Base-by-base conservation (phyloP, 345 rosid species). In the Durio zibethinus region DNA sequence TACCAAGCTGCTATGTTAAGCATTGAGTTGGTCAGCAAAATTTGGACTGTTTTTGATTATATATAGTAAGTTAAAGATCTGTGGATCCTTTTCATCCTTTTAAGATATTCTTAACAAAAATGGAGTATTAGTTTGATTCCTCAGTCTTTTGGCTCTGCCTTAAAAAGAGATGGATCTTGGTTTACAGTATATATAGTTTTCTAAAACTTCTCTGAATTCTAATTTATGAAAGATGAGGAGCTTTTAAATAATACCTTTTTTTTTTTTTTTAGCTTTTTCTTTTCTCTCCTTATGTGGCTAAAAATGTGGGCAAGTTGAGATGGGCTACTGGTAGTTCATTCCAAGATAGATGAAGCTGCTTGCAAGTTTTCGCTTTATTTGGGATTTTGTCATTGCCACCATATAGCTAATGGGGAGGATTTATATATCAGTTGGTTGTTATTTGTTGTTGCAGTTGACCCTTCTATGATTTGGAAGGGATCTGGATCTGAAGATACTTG, bases 401-500 rank as follows among this genome's bases (percentile, higher is more conserved):
- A 36, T 9, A 74, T 38, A 31, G 73, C 21, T 8, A 36, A 53
- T 16, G 35, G 53, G 59, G 15, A 27, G 15, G 20, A 16, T 27
- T 31, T 54, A n/a, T 23, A 14, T 43, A 12, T 57, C 59, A 40
- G 21, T 59, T 11, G 18, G 29, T 66, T 47, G 14, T 12, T 7
- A 4, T 54, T 63, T 76, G 47, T 77, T 73, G 54, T 71, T 70
- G 33, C 77, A 25, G 82, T 79, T 50, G 71, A 73, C 68, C 81
- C 77, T 74, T 84, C 45, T 76, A 10, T 74, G 52, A 20, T 83
- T 72, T 40, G 43, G 78, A 81, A 77, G 79, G 81, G 66, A 72
- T 29, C 43, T 71, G 78, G 73, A 78, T 33, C 56, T 66, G 53
- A 75, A 25, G 47, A 56, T 67, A 73, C 74, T 62, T 35, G 14